These are phyloP conservation scores for Verticillium klebahnii DNA, from an alignment of 2,329 filamentous ascomycete species.

Conservation along the genomic window DNA sequence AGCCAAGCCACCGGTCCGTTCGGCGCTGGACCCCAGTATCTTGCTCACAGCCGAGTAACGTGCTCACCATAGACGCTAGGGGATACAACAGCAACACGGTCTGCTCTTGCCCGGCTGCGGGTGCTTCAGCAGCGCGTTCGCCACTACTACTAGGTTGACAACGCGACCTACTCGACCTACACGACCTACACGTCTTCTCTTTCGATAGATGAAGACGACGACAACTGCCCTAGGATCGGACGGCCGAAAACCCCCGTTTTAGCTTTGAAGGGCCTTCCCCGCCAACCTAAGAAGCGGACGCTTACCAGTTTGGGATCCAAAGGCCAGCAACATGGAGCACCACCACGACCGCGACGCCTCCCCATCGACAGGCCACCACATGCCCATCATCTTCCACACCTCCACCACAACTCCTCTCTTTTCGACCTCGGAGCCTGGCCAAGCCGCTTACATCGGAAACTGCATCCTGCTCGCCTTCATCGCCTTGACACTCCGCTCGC, in stretches of 20 bases:
- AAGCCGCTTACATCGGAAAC: conserved; percentile 1
- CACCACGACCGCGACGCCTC: background rate
- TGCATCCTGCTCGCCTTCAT: conserved; percentile 2
- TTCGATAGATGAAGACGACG: background rate
- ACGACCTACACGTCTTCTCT: background rate
- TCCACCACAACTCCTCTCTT: conserved; percentile 1
- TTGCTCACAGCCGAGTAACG: background rate
- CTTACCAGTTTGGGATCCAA: no score
- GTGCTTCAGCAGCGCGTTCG: background rate
- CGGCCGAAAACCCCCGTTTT: no score
- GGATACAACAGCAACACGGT: background rate
- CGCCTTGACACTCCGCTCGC: conserved; percentile 2
- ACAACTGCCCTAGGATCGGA: no score
- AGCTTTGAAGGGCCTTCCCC: background rate
- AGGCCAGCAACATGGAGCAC: background rate
- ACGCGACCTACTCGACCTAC: background rate
- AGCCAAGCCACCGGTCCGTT: background rate
- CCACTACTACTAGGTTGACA: background rate
- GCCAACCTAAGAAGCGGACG: background rate
- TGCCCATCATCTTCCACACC: conserved; percentile 8
- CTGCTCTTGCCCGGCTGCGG: background rate
- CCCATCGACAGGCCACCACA: background rate
- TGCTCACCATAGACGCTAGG: background rate
- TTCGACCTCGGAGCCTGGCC: background rate
- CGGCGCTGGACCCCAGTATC: background rate